Conservation (phyloP, 2,329 filamentous ascomycete species). For the Fusarium acutatum region DNA sequence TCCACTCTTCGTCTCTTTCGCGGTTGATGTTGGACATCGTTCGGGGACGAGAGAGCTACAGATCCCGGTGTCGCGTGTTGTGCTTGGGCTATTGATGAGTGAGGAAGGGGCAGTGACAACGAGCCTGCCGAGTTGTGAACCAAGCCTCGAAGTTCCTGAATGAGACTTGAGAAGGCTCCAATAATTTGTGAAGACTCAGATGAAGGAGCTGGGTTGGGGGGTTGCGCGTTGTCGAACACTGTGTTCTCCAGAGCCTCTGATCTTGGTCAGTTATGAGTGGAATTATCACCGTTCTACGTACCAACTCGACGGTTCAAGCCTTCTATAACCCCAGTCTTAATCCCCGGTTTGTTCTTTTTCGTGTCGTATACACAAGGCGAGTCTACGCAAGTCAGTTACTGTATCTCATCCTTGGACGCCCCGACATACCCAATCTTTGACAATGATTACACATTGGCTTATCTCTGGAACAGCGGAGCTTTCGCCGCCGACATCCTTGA, state of each 20-base stretch:
- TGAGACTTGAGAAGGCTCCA: slow-evolving; percentile 24
- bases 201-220: neutral
- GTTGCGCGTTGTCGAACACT: slow-evolving; percentile 1
- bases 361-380: slow-evolving; percentile 21
- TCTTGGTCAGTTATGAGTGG: neutral
- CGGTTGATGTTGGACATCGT: neutral
- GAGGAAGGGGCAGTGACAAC: neutral
- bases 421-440: slow-evolving; percentile 14
- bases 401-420: fast-evolving
- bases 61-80: slow-evolving; percentile 1
- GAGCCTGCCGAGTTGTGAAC: neutral
- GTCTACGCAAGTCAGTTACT: neutral
- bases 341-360: slow-evolving; percentile 28
- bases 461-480: slow-evolving; percentile 33
- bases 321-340: slow-evolving; percentile 28
- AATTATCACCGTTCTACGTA: neutral
- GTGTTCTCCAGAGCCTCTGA: slow-evolving; percentile 30
- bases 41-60: neutral
- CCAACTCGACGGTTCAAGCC: slow-evolving; percentile 25
- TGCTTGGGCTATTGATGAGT: neutral
- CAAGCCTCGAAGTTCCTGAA: slow-evolving; percentile 24
- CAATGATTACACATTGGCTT: slow-evolving; percentile 34
- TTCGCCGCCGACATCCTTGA: slow-evolving; percentile 34
- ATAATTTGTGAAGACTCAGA: slow-evolving; percentile 20
- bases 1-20: slow-evolving; percentile 32